Evolutionary conservation across 1,284 basidiomycete genomes (phyloP), one percentile per base, ranked within the genome.

Genomic region (Naganishia sp.): DNA sequence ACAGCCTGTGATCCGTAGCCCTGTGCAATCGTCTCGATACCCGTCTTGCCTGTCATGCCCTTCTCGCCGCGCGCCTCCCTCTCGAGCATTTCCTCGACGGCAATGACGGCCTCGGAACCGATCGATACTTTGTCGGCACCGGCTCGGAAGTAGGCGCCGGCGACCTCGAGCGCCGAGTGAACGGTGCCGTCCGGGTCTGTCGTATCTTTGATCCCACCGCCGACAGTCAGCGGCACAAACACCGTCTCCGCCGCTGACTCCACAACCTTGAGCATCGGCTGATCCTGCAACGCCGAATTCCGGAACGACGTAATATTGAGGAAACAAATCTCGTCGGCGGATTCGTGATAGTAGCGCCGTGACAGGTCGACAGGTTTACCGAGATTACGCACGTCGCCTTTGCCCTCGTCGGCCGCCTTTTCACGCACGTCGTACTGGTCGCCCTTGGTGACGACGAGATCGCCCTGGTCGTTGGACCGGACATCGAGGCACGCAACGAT

Each of bases 281-380:
- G 96, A 80, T 99, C 96, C 63, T 85, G 87, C 49, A 99, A 84
- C 0, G 96, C 94, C 7, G 92, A 97, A 71, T 91, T 89, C 68
- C 96, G 90, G 87, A 99, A 99, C 64, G 94, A 97, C 9, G 96
- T 99, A 83, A 99, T 99, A 82, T 99, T 99, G 77, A 99, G 88
- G 73, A 99, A 88, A 74, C 92, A 95, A 56, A 99, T 84, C 80
- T 99, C 96, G 81, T 99, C 96, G 53, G 96, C 96, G 41, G 94
- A 95, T 54, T 88, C 86, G 18, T 83, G 80, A 80, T 90, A 98
- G 82, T 99, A 99, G 68, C 87, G 86, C 56, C 85, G 85, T 2
- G 95, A 90, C 60, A 99, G 87, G 45, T 92, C 87, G 73, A 99
- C 93, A 2, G 96, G 96, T 81, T 97, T 98, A 67, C 96, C 96